A percentile compares a stretch with the other conserved stretches of the same genome.
Evolutionary conservation across 2,329 filamentous ascomycete species (phyloP).

Genomic region (Phaeosphaeriaceae sp.): DNA sequence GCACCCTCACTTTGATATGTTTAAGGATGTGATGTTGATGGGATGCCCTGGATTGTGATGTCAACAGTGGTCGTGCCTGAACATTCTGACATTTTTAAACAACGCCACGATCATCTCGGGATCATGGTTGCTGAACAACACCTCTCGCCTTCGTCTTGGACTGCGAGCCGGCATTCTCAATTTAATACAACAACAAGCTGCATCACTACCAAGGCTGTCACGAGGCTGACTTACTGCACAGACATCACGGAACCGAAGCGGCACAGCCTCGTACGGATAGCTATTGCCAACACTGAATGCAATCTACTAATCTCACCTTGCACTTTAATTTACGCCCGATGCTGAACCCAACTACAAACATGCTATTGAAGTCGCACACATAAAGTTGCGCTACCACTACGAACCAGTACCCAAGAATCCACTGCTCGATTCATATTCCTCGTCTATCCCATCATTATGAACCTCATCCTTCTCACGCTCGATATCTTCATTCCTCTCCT

Average conservation of each 20-base stretch:
- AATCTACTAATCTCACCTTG: neutral
- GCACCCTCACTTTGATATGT: slow-evolving; percentile 27
- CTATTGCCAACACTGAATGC: neutral
- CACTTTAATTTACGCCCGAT: neutral
- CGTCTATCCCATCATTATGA: neutral
- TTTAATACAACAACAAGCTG: neutral
- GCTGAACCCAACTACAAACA: neutral
- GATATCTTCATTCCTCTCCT: neutral
- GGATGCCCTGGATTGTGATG: too few species aligned
- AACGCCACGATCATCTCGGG: too few species aligned
- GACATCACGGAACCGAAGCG: neutral
- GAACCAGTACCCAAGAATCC: neutral
- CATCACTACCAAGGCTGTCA: neutral
- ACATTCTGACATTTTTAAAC: too few species aligned
- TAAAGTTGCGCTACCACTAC: neutral
- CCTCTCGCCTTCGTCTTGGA: neutral
- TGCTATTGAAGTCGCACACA: neutral
- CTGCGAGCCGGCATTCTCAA: neutral
- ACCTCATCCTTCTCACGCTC: neutral
- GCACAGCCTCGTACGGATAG: neutral
- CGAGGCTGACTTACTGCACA: neutral
- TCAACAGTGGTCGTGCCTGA: too few species aligned
- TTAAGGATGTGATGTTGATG: neutral
- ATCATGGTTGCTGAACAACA: too few species aligned
- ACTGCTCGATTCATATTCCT: neutral